These are phyloP conservation scores for Geoglossum glabrum DNA, from an alignment of 495 filamentous ascomycete species.

Conservation along the genomic window DNA sequence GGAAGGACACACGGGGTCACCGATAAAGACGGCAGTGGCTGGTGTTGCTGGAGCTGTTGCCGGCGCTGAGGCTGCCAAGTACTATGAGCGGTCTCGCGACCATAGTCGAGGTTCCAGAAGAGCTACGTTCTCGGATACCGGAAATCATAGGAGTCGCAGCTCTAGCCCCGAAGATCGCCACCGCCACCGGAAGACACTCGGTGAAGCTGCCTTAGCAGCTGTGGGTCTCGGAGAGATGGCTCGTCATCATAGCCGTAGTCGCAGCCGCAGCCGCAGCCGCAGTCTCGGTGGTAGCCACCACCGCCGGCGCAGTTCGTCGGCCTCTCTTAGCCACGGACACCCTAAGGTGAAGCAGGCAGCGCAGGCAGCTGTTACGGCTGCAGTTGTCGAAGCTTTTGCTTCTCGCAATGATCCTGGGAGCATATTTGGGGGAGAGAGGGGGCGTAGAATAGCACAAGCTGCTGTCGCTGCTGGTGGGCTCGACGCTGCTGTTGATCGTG, in stretches of 20 bases:
- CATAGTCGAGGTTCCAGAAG: not conserved
- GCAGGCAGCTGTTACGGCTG: constrained; percentile 67
- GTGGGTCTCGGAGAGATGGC: constrained; percentile 39
- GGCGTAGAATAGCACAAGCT: constrained; percentile 70
- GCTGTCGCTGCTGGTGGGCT: constrained; percentile 69
- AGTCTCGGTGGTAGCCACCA: constrained; percentile 18
- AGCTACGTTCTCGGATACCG: not conserved
- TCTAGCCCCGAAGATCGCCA: not conserved
- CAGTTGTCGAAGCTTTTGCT: constrained; percentile 73
- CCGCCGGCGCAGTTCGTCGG: not conserved
- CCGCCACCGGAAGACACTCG: constrained; percentile 38
- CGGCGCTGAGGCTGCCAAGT: constrained; percentile 1
- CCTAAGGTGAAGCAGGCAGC: constrained; percentile 61
- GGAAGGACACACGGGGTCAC: not conserved
- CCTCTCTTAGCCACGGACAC: constrained; percentile 24
- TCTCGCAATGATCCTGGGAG: constrained; percentile 66
- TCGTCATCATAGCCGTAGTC: constrained; percentile 13
- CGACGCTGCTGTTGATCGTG: constrained; percentile 50
- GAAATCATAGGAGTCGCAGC: not conserved
- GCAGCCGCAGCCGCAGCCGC: constrained; percentile 13
- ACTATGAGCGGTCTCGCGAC: not conserved
- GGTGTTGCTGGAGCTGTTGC: constrained; percentile 8
- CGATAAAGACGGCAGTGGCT: not conserved
- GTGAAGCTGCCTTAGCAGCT: constrained; percentile 44
- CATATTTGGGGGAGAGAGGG: constrained; percentile 60